Base-by-base conservation (phyloP, 1,284 basidiomycete species). In the Erythrobasidium hasegawianum region DNA sequence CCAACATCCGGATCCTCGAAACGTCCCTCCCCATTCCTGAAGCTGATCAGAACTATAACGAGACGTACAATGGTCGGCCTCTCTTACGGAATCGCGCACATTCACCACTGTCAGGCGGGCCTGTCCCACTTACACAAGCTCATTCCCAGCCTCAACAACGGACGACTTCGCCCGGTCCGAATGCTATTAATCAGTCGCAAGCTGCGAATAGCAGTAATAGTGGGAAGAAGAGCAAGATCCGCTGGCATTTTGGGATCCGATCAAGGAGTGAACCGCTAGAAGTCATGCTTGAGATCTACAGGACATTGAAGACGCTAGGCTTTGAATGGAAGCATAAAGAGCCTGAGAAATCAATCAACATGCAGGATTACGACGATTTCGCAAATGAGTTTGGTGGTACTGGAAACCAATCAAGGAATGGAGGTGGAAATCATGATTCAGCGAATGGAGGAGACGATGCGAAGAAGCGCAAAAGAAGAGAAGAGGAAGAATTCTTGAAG, bases 201-300 rank as follows among this genome's bases (percentile, higher is more conserved):
- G n/a, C 14, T 54, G 2, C 22, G 27, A 16, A n/a, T n/a, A n/a
- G n/a, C n/a, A n/a, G n/a, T n/a, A n/a, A n/a, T n/a, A n/a, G 22
- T 52, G 16, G 18, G 27, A 59, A 53, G 43, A 65, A 60, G 53
- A 52, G 39, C 27, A 49, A 52, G 8, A 88, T 87, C 13, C 88
- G 87, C 75, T 98, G 96, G 96, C 96, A 98, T 77, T 98, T 97
- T 76, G 95, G 96, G 4, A 98, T 98, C 50, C 84, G 95, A 40
- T 93, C 90, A 71, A 84, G 93, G 65, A 92, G 88, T 67, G 92
- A 93, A 50, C 95, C 95, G 20, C 96, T 97, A 90, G 95, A 97
- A 77, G 95, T 98, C 50, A 97, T 98, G 94, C 81, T 97, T 26
- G 95, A 97, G 81, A 96, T 98, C 66, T 98, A 98, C 79, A 83